Conservation (phyloP, 2,329 filamentous ascomycete genomes). For the Paramyrothecium roridum region DNA sequence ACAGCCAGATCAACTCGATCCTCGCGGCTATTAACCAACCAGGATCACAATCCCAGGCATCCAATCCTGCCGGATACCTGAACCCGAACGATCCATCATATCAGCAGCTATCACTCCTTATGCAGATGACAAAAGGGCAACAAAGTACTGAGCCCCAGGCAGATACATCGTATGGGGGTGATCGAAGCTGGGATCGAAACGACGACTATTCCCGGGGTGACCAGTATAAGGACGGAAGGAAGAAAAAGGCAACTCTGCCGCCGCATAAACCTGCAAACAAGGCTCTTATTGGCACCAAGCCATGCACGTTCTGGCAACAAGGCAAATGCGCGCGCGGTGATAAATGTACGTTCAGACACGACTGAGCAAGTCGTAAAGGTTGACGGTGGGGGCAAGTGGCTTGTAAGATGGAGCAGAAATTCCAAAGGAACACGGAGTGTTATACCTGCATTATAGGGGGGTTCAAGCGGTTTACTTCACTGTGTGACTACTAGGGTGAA, state of each 20-base stretch:
- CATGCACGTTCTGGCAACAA: constrained; percentile 68
- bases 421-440: background rate
- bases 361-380: constrained; percentile 25
- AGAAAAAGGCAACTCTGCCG: constrained; percentile 36
- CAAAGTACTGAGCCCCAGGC: constrained; percentile 18
- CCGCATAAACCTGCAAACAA: constrained; percentile 47
- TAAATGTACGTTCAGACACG: constrained; percentile 71
- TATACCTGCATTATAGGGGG: background rate
- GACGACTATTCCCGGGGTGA: constrained; percentile 26
- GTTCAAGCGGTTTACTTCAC: background rate
- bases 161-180: constrained; percentile 19
- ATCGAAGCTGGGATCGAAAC: constrained; percentile 31
- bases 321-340: constrained; percentile 72
- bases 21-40: constrained; percentile 38
- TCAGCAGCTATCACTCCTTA: constrained; percentile 35
- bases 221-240: constrained; percentile 30
- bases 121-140: constrained; percentile 32
- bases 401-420: background rate
- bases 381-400: background rate
- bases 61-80: constrained; percentile 19
- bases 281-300: constrained; percentile 61
- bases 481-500: background rate
- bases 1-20: constrained; percentile 40
- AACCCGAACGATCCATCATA: constrained; percentile 37
- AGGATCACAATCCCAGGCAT: constrained; percentile 12